phyloP scores from a whole-genome alignment of 176 grass and related monocot species.

The Poa pratensis region DNA sequence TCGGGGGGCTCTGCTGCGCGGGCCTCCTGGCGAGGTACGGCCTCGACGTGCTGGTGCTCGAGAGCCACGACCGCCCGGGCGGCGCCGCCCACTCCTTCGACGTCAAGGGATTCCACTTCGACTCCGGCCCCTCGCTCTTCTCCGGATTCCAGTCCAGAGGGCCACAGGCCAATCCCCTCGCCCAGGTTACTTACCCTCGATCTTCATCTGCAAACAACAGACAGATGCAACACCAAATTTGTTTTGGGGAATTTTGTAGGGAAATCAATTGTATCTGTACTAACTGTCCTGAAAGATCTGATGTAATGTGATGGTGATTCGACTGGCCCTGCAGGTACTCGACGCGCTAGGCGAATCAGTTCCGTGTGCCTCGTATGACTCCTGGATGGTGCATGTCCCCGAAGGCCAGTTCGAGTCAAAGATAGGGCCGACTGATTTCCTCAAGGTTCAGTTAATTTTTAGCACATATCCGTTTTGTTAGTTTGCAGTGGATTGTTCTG shows the following conservation, averaged over 20 bases:
- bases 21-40: constrained; percentile 84
- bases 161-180: constrained; percentile 88
- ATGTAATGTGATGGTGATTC: constrained; percentile 24
- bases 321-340: constrained; percentile 58
- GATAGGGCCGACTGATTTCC: constrained; percentile 92
- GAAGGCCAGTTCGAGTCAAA: constrained; percentile 84
- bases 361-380: constrained; percentile 79
- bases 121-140: constrained; percentile 94
- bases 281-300: constrained; percentile 22
- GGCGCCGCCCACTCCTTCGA: constrained; percentile 95
- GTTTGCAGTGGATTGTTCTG: constrained; percentile 2
- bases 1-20: constrained; percentile 87
- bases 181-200: constrained; percentile 54
- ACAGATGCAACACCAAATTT: not conserved
- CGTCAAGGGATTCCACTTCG: constrained; percentile 92
- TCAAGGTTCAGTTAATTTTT: constrained; percentile 54
- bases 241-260: not conserved
- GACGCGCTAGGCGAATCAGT: constrained; percentile 84
- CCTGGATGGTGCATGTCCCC: constrained; percentile 98
- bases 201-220: not conserved
- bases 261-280: not conserved
- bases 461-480: not conserved
- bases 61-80: constrained; percentile 88
- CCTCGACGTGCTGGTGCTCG: constrained; percentile 86
- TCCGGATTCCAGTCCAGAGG: constrained; percentile 93